Conservation (phyloP, 768 basidiomycete genomes). For the Tylopilus rubrobrunneus region DNA sequence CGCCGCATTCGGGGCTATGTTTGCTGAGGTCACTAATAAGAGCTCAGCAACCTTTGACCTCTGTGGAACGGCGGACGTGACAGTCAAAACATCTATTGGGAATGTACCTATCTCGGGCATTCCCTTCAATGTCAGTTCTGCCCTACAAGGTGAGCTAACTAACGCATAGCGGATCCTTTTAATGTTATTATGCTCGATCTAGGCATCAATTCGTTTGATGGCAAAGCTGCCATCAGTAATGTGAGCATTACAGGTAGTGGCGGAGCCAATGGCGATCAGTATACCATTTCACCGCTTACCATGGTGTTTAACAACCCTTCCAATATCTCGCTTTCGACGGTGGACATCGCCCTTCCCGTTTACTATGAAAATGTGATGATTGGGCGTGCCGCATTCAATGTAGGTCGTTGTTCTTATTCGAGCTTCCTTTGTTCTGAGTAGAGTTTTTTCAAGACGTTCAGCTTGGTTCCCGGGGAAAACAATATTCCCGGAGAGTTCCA, state of each 20-base stretch:
- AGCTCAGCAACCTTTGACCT: conserved; percentile 43
- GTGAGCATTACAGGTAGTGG: conserved; percentile 64
- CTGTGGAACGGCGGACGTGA: conserved; percentile 55
- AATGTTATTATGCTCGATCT: not conserved
- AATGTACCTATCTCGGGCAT: conserved; percentile 63
- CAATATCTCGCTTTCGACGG: conserved; percentile 59
- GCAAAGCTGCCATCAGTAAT: conserved; percentile 48
- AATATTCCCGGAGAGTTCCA: conserved; percentile 56
- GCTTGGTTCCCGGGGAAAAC: conserved; percentile 58
- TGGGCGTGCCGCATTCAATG: conserved; percentile 56
- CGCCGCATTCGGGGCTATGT: conserved; percentile 51
- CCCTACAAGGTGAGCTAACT: conserved; percentile 42
- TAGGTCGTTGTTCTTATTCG: conserved; percentile 30
- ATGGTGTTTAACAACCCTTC: conserved; percentile 63
- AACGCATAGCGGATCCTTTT: not conserved
- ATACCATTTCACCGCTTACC: conserved; percentile 53
- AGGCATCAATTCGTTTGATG: conserved; percentile 62
- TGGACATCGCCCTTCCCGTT: conserved; percentile 55
- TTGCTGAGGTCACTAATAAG: conserved; percentile 55
- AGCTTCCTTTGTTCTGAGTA: not conserved
- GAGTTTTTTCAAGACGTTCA: conserved; percentile 41
- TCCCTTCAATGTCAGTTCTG: conserved; percentile 56
- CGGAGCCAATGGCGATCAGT: conserved; percentile 56
- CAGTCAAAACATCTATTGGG: conserved; percentile 59
- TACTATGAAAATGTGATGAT: conserved; percentile 52